phyloP scores from a whole-genome alignment of 2,329 filamentous ascomycete species.

The Verticillium tricorpus region DNA sequence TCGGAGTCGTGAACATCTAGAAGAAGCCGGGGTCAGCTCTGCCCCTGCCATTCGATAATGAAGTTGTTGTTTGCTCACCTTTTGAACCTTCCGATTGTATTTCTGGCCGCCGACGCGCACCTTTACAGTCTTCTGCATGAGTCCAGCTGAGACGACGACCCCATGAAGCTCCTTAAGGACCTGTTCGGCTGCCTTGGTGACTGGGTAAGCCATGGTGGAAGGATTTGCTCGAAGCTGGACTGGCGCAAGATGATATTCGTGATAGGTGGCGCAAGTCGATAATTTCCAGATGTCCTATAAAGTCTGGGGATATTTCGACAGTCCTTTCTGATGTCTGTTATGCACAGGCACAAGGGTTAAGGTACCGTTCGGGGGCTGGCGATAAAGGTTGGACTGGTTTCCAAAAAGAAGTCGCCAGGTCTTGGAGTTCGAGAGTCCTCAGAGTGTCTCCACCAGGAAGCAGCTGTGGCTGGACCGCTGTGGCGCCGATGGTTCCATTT shows the following conservation, averaged over 20 bases:
- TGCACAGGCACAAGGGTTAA: not conserved
- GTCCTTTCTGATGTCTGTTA: not conserved
- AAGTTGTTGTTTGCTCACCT: slow-evolving; percentile 3
- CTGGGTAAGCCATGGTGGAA: slow-evolving; percentile 1
- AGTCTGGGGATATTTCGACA: no score
- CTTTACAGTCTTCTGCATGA: slow-evolving; percentile 76
- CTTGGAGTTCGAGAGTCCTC: not conserved
- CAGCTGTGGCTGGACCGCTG: not conserved
- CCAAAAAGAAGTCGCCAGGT: not conserved
- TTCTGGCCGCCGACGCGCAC: slow-evolving; percentile 66
- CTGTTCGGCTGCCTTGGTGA: slow-evolving; percentile 24
- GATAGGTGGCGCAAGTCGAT: no score
- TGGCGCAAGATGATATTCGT: not conserved
- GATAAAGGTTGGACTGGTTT: not conserved
- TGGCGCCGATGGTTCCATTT: not conserved
- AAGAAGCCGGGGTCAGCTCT: not conserved
- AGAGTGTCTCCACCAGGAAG: not conserved
- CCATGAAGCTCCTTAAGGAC: slow-evolving; percentile 53
- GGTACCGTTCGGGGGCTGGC: not conserved
- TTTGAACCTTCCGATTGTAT: slow-evolving; percentile 50
- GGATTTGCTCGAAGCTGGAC: not conserved
- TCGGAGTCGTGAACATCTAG: slow-evolving; percentile 60
- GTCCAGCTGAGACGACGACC: slow-evolving; percentile 72
- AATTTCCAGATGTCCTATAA: no score
- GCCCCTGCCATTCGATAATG: not conserved